Base-by-base conservation (phyloP, 805 yeast species). In the Candida anglica region DNA sequence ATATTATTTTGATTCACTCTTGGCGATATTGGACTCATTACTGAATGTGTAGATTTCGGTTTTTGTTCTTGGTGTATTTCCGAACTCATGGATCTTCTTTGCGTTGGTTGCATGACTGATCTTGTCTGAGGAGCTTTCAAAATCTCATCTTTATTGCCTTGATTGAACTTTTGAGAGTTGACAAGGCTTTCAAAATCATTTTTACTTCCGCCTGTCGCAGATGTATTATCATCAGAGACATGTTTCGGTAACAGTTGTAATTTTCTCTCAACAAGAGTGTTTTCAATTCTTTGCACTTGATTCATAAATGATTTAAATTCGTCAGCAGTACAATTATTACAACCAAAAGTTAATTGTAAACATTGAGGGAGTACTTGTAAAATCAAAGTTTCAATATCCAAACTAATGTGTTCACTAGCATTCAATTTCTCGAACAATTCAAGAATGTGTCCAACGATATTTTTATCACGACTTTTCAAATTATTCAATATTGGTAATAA, bases 401-500 rank as follows among this genome's bases (percentile, higher is more conserved):
- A 41, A n/a, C 43, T 39, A 6, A 62, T 44, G 33, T 58, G 62
- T 3, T 50, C 51, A 37, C 50, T 69, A 18, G 67, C 66, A n/a
- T 67, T 66, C n/a, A 84, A 70, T 13, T 75, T 56, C 2, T 55
- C 55, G 28, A 75, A 79, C 27, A 76, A 70, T 15, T 64, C 71
- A 14, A 77, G 63, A 8, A 72, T 53, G 15, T 43, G 46, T 2
- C 61, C 56, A 5, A 85, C 69, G 25, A 86, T 78, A 28, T 77
- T 61, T 11, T 84, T 71, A 47, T 85, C 89, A 40, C 93, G 66
- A 18, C 93, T 81, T 53, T 86, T 86, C 71, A 86, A 74, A 11
- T 77, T 75, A 45, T 75, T 73, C 37, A 91, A 64, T 15, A 91
- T 60, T 0, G 96, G 96, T n/a, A 93, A 58, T 24, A 93, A 65